These are phyloP conservation scores for Barnettozyma populi DNA, from an alignment of 805 yeast genomes.

Conservation along the genomic window DNA sequence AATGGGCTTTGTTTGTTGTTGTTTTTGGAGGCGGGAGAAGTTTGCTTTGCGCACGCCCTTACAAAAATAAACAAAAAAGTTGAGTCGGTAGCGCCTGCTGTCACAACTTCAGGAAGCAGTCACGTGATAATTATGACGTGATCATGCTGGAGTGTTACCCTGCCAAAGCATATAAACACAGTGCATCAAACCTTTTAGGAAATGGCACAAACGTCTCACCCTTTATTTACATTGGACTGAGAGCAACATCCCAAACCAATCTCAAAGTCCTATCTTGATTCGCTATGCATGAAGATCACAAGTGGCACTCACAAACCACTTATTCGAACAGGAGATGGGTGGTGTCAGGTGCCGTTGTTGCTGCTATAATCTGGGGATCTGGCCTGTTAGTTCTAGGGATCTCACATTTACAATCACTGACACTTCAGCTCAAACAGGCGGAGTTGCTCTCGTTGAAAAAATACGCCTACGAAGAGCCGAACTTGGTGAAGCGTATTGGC, in stretches of 20 bases:
- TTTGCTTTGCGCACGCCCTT: conserved; percentile 9
- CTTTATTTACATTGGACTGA: neutral
- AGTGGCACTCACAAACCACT: neutral
- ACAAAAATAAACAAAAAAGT: neutral
- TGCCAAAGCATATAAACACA: no score
- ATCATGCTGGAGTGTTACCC: no score
- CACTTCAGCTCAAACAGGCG: conserved; percentile 5
- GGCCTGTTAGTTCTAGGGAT: conserved; percentile 7
- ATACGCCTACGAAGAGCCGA: neutral
- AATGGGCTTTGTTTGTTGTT: conserved; percentile 4
- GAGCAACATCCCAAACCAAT: neutral
- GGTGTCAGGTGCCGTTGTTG: conserved; percentile 5
- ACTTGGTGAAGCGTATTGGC: conserved; percentile 10
- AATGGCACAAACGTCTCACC: neutral
- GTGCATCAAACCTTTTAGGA: neutral
- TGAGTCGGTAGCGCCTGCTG: neutral
- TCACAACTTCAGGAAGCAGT: neutral
- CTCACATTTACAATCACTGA: conserved; percentile 8
- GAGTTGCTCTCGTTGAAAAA: conserved; percentile 7
- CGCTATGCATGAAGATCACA: neutral
- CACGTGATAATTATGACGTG: no score
- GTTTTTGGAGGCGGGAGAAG: conserved; percentile 1
- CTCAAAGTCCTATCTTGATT: neutral
- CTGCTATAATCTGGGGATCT: conserved; percentile 14
- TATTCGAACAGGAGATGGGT: neutral